Evolutionary conservation across 495 filamentous ascomycete species (phyloP).

Genomic region (Penicillium crystallinum): DNA sequence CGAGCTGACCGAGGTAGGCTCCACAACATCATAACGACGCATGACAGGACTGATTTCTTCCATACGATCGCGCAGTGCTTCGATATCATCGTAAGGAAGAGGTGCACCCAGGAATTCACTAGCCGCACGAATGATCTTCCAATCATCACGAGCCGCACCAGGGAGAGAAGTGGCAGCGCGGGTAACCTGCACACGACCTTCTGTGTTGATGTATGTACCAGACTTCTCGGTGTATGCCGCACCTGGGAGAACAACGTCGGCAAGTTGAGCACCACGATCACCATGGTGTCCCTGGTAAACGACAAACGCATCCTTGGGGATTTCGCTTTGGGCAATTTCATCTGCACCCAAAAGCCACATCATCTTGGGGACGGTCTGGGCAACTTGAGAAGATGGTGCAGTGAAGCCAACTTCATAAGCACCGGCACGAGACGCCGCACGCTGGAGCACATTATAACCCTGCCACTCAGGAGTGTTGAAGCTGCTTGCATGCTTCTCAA

Average conservation of each 20-base stretch:
- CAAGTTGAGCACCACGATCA: constrained; percentile 85
- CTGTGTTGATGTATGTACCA: constrained; percentile 96
- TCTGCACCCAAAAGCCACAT: constrained; percentile 96
- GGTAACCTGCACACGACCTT: constrained; percentile 90
- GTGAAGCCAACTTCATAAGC: constrained; percentile 96
- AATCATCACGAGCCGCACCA: constrained; percentile 89
- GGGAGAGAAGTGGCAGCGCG: constrained; percentile 79
- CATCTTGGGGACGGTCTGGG: constrained; percentile 82
- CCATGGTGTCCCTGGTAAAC: constrained; percentile 98
- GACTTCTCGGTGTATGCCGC: constrained; percentile 96
- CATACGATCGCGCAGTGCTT: constrained; percentile 84
- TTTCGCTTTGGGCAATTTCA: constrained; percentile 71
- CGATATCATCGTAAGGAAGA: constrained; percentile 89
- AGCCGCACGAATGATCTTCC: constrained; percentile 93
- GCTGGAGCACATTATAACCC: constrained; percentile 93
- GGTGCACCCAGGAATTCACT: constrained; percentile 86
- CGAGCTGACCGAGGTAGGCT: constrained; percentile 62
- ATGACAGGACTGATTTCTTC: constrained; percentile 87
- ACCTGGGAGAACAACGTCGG: constrained; percentile 89
- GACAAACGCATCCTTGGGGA: constrained; percentile 92
- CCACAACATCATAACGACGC: constrained; percentile 83
- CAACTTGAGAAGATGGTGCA: constrained; percentile 68
- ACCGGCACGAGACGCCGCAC: constrained; percentile 81
- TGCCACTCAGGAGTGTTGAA: constrained; percentile 92
- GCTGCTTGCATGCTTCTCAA: constrained; percentile 84